Conservation (phyloP, 257 asterid genomes). For the Anisodus acutangulus region DNA sequence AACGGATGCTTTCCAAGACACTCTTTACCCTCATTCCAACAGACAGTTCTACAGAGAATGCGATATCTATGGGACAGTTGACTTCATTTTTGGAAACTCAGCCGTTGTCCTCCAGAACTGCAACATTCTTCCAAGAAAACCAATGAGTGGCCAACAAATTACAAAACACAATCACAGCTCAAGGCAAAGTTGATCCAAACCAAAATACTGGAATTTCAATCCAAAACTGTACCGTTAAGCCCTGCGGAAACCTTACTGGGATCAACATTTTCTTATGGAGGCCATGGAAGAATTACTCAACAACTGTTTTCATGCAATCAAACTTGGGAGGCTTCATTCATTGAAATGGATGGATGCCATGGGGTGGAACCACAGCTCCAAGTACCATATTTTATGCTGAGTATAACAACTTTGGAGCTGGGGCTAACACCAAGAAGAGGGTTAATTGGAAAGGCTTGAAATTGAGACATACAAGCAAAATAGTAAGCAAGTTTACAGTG, state of each 20-base stretch:
- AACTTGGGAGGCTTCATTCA: conserved; percentile 53
- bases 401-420: conserved; percentile 60
- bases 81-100: conserved; percentile 63
- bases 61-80: conserved; percentile 54
- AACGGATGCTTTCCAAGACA: conserved; percentile 54
- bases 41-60: conserved; percentile 63
- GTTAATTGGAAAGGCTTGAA: conserved; percentile 81
- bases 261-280: conserved; percentile 69
- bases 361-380: conserved; percentile 82
- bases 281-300: conserved; percentile 88
- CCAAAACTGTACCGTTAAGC: conserved; percentile 68
- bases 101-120: conserved; percentile 59
- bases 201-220: conserved; percentile 74
- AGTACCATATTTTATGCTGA: conserved; percentile 76
- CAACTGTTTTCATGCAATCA: conserved; percentile 58
- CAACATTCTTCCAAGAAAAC: conserved; percentile 46
- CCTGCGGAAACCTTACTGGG: conserved; percentile 58
- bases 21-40: conserved; percentile 53
- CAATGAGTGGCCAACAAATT: conserved; percentile 44
- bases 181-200: conserved; percentile 54
- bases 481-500: conserved; percentile 63
- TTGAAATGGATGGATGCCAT: conserved; percentile 84
- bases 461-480: conserved; percentile 50
- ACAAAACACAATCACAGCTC: conserved; percentile 52
- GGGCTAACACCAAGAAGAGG: conserved; percentile 68